Evolutionary conservation across 1,284 basidiomycete genomes (phyloP).

Genomic region (Thecaphora thlaspeos): DNA sequence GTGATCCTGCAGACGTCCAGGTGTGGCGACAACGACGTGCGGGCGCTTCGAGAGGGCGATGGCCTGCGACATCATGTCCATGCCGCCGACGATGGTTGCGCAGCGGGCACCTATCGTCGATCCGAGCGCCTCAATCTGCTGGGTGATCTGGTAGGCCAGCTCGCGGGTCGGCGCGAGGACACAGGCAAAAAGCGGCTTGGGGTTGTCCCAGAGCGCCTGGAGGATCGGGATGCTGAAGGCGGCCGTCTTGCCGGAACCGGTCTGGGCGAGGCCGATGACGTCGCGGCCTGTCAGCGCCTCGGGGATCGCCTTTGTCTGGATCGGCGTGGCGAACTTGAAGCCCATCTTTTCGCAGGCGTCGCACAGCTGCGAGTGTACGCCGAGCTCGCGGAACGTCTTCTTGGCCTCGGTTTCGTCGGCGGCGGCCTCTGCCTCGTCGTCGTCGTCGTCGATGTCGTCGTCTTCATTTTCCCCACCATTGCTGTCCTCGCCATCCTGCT

Average conservation of each 20-base stretch:
- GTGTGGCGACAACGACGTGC: conserved; percentile 92
- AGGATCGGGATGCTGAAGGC: conserved; percentile 95
- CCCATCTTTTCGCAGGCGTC: conserved; percentile 78
- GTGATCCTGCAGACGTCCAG: conserved; percentile 91
- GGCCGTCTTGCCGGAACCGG: conserved; percentile 96
- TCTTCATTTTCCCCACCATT: conserved; percentile 5
- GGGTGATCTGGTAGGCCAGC: conserved; percentile 96
- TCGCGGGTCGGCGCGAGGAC: conserved; percentile 94
- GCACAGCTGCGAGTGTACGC: conserved; percentile 84
- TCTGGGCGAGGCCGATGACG: conserved; percentile 96
- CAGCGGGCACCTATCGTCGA: conserved; percentile 73
- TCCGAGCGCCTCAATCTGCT: conserved; percentile 91
- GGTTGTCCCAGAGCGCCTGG: conserved; percentile 94
- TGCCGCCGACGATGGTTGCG: conserved; percentile 88
- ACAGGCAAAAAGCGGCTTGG: conserved; percentile 87
- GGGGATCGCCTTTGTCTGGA: conserved; percentile 86
- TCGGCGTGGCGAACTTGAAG: conserved; percentile 85
- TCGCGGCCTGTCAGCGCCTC: conserved; percentile 86
- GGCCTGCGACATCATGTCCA: conserved; percentile 89
- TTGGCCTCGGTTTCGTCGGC: conserved; percentile 14
- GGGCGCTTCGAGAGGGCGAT: conserved; percentile 82
- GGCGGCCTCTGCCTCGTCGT: conserved; percentile 1
- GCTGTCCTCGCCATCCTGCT: conserved; percentile 4
- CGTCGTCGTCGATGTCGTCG: not conserved
- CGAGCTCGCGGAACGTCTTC: conserved; percentile 66